Evolutionary conservation across 2,329 filamentous ascomycete species (phyloP), one percentile per base, ranked within the genome.

Genomic region (Epichloe sylvatica): DNA sequence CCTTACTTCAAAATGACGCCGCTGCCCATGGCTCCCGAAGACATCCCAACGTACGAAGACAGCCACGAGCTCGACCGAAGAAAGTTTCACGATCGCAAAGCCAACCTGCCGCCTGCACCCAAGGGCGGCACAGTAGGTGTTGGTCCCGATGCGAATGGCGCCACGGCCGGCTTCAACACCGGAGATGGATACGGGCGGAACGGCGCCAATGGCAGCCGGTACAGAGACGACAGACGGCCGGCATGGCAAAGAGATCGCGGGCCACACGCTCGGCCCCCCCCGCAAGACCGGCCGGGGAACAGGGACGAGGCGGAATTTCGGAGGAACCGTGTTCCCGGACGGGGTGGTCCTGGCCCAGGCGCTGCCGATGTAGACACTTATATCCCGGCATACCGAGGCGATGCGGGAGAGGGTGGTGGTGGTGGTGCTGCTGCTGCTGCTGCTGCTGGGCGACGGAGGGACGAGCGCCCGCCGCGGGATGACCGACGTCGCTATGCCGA

Each of bases 11-110:
- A 80, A 53, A 84, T 79, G 50, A 67, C 77, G 1, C 92, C 92
- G 4, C 72, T 84, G 4, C 92, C 92, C 8, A 81, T 90, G 38
- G 78, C 78, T 49, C 88, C 92, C 1, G 83, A 84, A 55, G 89
- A 97, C 46, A 77, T 98, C n/a, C 92, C 92, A 2, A 77, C 72
- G 15, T 97, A 95, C 60, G 87, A 94, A 62, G 91, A 96, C 60
- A 95, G 89, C 42, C 92, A 98, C 66, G 92, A 98, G 66, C 73
- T 97, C n/a, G 92, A 98, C 63, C 80, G 91, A 46, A 81, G 89
- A 63, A 94, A 91, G 67, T 91, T 89, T 58, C 84, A 94, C 56
- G 85, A 89, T 51, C 84, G 92, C 60, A 87, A 87, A 61, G 84
- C 84, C 21, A 84, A 83, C 21, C 75, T 91, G 11, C 91, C 91